Base-by-base conservation (phyloP, 2,329 filamentous ascomycete species). In the Aspergillus pseudonomiae region DNA sequence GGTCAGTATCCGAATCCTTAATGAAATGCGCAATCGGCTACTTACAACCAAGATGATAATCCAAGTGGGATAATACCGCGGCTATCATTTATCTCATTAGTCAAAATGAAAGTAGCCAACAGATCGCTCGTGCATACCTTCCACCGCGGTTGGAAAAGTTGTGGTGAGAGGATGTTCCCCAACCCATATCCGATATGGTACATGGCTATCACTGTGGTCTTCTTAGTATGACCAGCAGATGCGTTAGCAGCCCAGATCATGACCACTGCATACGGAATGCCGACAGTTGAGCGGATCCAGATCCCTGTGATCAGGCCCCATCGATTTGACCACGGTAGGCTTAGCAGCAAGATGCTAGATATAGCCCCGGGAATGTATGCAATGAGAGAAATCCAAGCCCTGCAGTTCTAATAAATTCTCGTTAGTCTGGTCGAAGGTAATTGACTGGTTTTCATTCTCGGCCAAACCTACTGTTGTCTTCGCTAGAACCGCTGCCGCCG, bases 131-230 rank as follows among this genome's bases (percentile, higher is more conserved):
- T 26, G n/a, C 61, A 24, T 24, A 70, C 68, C 57, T 73, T 76
- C 57, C 77, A 76, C 2, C 73, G 66, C 3, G 74, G 72, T 59
- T 76, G 74, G 61, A 81, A 82, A 0, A 78, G 77, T 60, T 81
- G 78, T 2, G 79, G 80, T 0, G 74, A 77, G 48, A 81, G 80
- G 48, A 81, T 80, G 64, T 81, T 81, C 11, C 80, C 79, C 12
- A 80, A 68, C 0, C 75, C 76, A 55, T 80, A 79, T 2, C 74
- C 75, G 28, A 79, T 75, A 45, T 71, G 69, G 59, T 71, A 68
- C 10, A 69, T 41, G 1, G 66, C 66, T 46, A 69, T 68, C 5
- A 68, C 64, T 0, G 79, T 81, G 2, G 80, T 76, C 64, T 81
- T 81, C 67, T 82, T 82, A 0, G 80, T 81, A 62, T 81, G 79